Evolutionary conservation across 116 monocot species (phyloP).

Genomic region (Posidonia oceanica): DNA sequence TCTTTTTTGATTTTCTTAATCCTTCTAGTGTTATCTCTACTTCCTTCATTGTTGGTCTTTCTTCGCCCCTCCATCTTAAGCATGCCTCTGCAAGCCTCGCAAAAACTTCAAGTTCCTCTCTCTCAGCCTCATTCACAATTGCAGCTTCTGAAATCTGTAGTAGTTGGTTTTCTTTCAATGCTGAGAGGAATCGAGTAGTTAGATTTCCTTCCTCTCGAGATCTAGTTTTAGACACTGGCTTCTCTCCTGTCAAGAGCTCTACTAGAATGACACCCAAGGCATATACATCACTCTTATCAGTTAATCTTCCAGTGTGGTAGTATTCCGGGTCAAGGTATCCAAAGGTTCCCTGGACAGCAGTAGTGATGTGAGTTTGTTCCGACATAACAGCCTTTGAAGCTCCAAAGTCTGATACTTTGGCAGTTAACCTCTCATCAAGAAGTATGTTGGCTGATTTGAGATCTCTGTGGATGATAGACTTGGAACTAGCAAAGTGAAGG

Average conservation of each 20-base stretch:
- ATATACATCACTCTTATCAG: constrained; percentile 17
- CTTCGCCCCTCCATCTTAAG: constrained; percentile 19
- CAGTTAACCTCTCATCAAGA: constrained; percentile 7
- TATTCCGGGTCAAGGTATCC: constrained; percentile 10
- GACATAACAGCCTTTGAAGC: constrained; percentile 2
- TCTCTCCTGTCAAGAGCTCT: constrained; percentile 10
- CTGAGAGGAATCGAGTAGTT: constrained; percentile 6
- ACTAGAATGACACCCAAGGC: constrained; percentile 8
- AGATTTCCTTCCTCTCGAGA: constrained; percentile 11
- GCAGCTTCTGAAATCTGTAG: constrained; percentile 10
- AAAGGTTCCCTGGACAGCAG: constrained; percentile 1
- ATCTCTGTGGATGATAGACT: constrained; percentile 11
- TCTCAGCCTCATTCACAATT: constrained; percentile 2
- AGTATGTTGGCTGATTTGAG: constrained; percentile 14
- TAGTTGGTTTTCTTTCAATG: background rate
- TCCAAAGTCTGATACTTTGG: constrained; percentile 16
- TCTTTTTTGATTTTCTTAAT: constrained; percentile 1
- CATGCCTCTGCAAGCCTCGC: constrained; percentile 9
- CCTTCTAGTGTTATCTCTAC: constrained; percentile 24
- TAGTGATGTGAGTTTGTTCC: no score
- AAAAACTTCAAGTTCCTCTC: constrained; percentile 7
- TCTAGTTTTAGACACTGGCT: background rate
- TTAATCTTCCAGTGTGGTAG: constrained; percentile 7
- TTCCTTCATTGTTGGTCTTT: constrained; percentile 29
- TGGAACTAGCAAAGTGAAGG: background rate